phyloP scores from a whole-genome alignment of 345 rosid genomes.

The Linum usitatissimum region DNA sequence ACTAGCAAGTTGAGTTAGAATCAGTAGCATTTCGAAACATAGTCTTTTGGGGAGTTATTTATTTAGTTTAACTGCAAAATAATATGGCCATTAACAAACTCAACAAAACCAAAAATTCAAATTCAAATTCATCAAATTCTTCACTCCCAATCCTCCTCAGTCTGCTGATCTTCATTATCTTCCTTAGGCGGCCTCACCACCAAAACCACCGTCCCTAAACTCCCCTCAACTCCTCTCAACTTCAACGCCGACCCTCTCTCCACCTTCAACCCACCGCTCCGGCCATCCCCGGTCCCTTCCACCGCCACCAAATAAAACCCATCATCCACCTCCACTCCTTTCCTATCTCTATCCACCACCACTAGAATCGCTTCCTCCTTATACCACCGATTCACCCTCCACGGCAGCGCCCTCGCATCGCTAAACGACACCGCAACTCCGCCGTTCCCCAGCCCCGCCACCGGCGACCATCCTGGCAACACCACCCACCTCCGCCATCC shows the following conservation, averaged over 20 bases:
- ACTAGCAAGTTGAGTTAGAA: no score
- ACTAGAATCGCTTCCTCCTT: constrained; percentile 69
- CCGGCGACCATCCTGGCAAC: constrained; percentile 60
- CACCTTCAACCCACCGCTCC: constrained; percentile 33
- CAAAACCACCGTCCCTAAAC: constrained; percentile 50
- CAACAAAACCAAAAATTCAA: neutral
- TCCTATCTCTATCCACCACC: constrained; percentile 52
- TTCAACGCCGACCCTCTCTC: constrained; percentile 63
- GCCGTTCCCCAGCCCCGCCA: constrained; percentile 32
- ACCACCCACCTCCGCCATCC: constrained; percentile 89
- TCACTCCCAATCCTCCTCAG: constrained; percentile 76
- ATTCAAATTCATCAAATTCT: neutral
- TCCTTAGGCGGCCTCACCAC: constrained; percentile 76
- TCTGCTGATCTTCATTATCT: constrained; percentile 46
- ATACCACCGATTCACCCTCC: constrained; percentile 63
- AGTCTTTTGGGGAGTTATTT: no score
- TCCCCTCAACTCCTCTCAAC: constrained; percentile 42
- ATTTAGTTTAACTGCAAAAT: neutral
- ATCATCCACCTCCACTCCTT: constrained; percentile 37
- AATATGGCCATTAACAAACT: neutral
- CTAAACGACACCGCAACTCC: constrained; percentile 65
- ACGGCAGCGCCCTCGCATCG: constrained; percentile 61
- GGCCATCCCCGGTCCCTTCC: constrained; percentile 25
- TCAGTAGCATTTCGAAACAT: no score
- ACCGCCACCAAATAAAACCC: constrained; percentile 58